Percentiles rank a stretch among this genome's conserved stretches.
Evolutionary conservation across 208 protist species (phyloP).

Genomic region (Crithidia bombi): DNA sequence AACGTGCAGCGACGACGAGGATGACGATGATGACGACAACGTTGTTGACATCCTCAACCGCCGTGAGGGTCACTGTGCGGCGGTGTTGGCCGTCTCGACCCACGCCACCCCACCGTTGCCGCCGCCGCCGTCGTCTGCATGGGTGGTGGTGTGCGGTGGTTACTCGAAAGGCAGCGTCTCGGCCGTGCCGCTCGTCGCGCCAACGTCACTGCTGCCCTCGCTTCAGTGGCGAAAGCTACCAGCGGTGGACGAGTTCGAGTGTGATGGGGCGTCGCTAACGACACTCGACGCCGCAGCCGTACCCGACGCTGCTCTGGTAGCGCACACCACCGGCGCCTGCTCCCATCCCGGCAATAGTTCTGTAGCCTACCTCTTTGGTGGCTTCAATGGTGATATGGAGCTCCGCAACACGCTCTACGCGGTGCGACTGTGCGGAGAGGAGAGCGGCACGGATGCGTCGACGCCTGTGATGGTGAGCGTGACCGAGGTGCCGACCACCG

Average conservation of each 20-base stretch:
- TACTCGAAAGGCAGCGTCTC: conserved; percentile 66
- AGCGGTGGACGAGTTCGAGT: conserved; percentile 39
- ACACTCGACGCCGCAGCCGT: conserved; percentile 13
- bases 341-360: neutral
- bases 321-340: neutral
- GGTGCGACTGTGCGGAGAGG: conserved; percentile 5
- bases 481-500: conserved; percentile 33
- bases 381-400: conserved; percentile 52
- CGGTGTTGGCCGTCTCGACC: conserved; percentile 21
- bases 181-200: conserved; percentile 38
- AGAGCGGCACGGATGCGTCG: neutral
- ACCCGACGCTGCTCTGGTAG: neutral
- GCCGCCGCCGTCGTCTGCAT: conserved; percentile 19
- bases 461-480: conserved; percentile 16
- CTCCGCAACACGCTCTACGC: conserved; percentile 47
- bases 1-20: conserved; percentile 28
- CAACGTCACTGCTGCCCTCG: conserved; percentile 25
- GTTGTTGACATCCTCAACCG: conserved; percentile 42
- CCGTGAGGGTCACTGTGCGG: conserved; percentile 76
- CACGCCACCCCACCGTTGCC: neutral
- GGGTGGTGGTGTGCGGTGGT: conserved; percentile 60
- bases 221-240: conserved; percentile 46
- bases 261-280: conserved; percentile 66
- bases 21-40: conserved; percentile 41
- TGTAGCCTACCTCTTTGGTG: conserved; percentile 76